phyloP scores from a whole-genome alignment of 441 rosid species.

The Bocquillonia castaneifolia region DNA sequence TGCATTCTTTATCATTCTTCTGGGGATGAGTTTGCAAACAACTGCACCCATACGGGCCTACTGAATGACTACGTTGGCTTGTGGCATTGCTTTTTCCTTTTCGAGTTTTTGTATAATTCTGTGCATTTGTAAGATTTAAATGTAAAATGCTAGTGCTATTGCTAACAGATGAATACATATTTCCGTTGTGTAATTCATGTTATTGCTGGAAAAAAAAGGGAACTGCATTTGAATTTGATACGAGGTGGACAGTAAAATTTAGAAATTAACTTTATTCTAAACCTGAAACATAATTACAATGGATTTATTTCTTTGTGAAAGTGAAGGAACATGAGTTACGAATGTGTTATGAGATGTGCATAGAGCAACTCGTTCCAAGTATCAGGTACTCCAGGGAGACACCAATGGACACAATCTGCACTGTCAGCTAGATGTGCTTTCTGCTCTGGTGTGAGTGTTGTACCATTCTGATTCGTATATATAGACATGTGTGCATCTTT shows the following conservation, averaged over 20 bases:
- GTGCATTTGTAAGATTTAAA: background rate
- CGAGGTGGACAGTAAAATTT: too few relatives aligned
- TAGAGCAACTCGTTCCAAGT: conserved; percentile 74
- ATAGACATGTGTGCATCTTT: conserved; percentile 72
- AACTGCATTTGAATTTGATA: too few relatives aligned
- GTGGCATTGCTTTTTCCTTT: background rate
- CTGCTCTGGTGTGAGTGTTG: conserved; percentile 48
- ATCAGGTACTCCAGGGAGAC: conserved; percentile 76
- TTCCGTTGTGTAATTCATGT: background rate
- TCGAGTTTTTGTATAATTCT: background rate
- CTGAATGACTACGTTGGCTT: background rate
- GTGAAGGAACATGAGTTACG: too few relatives aligned
- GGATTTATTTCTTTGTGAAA: too few relatives aligned
- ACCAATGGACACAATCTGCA: conserved; percentile 81
- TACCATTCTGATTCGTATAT: conserved; percentile 54
- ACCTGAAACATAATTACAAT: background rate
- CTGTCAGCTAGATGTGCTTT: conserved; percentile 50
- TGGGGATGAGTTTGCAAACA: background rate
- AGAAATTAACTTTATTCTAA: conserved; percentile 6
- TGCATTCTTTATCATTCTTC: background rate
- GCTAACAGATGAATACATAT: background rate
- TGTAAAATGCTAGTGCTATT: background rate
- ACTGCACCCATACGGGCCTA: background rate
- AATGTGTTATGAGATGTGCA: conserved; percentile 14
- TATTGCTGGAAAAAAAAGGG: background rate